These are phyloP conservation scores for Boletus smithii DNA, from an alignment of 1,284 basidiomycete species.

Conservation along the genomic window DNA sequence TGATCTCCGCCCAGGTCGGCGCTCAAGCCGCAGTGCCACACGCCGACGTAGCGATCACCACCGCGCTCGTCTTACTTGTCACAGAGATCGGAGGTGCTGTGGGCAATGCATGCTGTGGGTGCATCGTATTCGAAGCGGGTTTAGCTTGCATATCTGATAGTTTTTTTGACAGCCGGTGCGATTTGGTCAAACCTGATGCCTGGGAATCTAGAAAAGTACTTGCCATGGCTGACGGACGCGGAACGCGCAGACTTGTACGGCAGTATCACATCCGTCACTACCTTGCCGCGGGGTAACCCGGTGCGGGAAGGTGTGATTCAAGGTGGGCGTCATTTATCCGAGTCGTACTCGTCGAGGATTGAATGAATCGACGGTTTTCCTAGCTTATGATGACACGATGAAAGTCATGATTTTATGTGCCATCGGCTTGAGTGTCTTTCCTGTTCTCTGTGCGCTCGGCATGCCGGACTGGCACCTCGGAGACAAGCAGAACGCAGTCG, in stretches of 20 bases:
- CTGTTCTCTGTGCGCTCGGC: constrained; percentile 22
- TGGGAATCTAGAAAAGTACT: constrained; percentile 42
- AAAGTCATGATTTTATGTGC: constrained; percentile 38
- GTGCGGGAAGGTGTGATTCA: constrained; percentile 47
- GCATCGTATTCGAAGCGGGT: background rate
- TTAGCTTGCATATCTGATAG: no score
- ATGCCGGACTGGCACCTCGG: constrained; percentile 31
- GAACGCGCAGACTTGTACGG: constrained; percentile 39
- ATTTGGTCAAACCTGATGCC: constrained; percentile 55
- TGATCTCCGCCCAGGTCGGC: constrained; percentile 66
- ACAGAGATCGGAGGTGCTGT: constrained; percentile 77
- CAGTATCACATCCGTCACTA: constrained; percentile 41
- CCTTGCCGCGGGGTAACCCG: constrained; percentile 41
- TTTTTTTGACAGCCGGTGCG: constrained; percentile 43
- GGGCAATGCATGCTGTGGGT: constrained; percentile 62
- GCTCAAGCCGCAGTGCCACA: constrained; percentile 79
- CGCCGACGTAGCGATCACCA: constrained; percentile 76
- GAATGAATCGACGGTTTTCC: background rate
- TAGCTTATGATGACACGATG: constrained; percentile 45
- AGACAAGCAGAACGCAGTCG: constrained; percentile 29
- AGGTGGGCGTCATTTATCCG: constrained; percentile 34
- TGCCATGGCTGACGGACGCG: constrained; percentile 37
- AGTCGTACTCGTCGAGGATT: background rate
- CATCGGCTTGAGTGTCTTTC: constrained; percentile 22
- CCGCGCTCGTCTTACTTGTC: constrained; percentile 76